These are phyloP conservation scores for Diaporthe australafricana DNA, from an alignment of 2,329 filamentous ascomycete genomes.

Conservation along the genomic window DNA sequence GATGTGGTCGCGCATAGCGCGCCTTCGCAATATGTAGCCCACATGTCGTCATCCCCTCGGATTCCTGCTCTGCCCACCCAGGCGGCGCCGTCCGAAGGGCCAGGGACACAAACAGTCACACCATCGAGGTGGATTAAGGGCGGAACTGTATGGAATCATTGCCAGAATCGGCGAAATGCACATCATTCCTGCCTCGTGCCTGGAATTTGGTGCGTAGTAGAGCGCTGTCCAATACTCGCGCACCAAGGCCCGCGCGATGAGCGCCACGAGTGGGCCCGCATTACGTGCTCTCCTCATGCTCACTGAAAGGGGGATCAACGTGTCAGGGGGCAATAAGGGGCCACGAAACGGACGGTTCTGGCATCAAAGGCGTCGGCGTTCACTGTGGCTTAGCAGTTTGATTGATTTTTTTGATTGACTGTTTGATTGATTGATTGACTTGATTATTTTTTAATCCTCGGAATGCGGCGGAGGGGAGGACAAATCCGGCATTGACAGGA, in stretches of 20 bases:
- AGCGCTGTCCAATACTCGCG: background rate
- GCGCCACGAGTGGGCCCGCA: slow-evolving; percentile 13
- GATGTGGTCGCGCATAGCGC: background rate
- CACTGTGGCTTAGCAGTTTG: background rate
- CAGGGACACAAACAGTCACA: background rate
- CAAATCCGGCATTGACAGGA: slow-evolving; percentile 18
- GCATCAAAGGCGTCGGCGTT: slow-evolving; percentile 32
- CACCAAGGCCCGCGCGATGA: slow-evolving; percentile 24
- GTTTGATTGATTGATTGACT: background rate
- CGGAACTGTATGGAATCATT: background rate
- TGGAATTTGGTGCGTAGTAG: background rate
- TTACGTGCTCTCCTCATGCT: slow-evolving; percentile 33
- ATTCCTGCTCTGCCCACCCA: background rate
- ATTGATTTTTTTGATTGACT: background rate
- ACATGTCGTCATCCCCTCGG: slow-evolving; percentile 28
- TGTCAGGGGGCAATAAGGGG: slow-evolving; percentile 16
- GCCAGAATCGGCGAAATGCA: background rate
- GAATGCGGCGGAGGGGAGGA: slow-evolving; percentile 1
- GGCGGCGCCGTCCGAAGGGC: slow-evolving; percentile 28
- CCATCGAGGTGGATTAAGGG: slow-evolving; percentile 12
- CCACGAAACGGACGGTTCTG: background rate
- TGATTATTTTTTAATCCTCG: background rate
- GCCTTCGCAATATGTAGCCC: slow-evolving; percentile 29
- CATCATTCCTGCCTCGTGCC: slow-evolving; percentile 4
- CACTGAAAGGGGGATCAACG: slow-evolving; percentile 1